Conservation (phyloP, 2,329 filamentous ascomycete genomes). For the Pseudogymnoascus sp. region DNA sequence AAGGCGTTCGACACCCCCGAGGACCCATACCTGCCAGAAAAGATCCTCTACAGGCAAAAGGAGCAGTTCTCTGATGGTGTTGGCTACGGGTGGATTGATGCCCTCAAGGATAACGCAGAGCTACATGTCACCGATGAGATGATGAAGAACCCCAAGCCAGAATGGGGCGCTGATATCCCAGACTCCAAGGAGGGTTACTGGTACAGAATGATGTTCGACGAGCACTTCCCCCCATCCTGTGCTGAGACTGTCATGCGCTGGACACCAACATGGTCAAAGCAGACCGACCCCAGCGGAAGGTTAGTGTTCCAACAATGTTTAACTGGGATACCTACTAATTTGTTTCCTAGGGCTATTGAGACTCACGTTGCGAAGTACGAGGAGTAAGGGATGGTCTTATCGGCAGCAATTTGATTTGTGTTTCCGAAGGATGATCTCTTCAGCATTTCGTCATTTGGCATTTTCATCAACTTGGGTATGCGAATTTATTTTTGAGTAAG, state of each 20-base stretch:
- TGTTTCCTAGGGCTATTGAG: constrained; percentile 56
- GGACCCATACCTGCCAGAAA: constrained; percentile 89
- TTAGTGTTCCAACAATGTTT: constrained; percentile 14
- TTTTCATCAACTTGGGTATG: constrained; percentile 1
- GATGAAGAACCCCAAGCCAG: constrained; percentile 95
- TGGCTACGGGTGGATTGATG: constrained; percentile 98
- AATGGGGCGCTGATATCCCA: constrained; percentile 89
- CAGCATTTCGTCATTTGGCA: background rate
- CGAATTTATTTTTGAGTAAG: background rate
- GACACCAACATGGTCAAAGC: constrained; percentile 95
- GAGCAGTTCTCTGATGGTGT: constrained; percentile 99
- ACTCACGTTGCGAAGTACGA: constrained; percentile 72
- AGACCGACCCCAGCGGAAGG: constrained; percentile 83
- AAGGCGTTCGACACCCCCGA: constrained; percentile 94
- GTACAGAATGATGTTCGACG: constrained; percentile 98
- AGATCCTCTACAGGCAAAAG: constrained; percentile 98
- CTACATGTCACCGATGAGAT: constrained; percentile 88
- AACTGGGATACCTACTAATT: constrained; percentile 10
- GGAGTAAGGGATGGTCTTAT: constrained; percentile 25
- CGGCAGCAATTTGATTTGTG: constrained; percentile 18
- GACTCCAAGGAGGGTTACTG: constrained; percentile 98
- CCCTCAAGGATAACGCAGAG: constrained; percentile 90
- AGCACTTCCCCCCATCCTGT: constrained; percentile 90
- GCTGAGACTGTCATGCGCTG: constrained; percentile 91
- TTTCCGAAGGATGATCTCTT: background rate